These are phyloP conservation scores for Phaeotremella fagi DNA, from an alignment of 768 basidiomycete species.

Conservation along the genomic window DNA sequence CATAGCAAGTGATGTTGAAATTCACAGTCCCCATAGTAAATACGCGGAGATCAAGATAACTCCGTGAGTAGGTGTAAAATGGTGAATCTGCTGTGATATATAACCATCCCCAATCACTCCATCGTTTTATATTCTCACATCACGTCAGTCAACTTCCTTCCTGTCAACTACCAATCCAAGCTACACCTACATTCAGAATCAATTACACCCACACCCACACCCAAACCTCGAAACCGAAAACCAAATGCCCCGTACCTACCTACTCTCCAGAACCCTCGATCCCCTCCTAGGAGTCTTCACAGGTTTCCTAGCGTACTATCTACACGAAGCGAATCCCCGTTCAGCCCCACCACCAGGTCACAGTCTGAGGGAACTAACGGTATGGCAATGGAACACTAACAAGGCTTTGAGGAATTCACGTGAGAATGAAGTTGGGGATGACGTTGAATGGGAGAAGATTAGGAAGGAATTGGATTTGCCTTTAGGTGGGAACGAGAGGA, in stretches of 20 bases:
- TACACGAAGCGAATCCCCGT: constrained; percentile 48
- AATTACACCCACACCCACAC: too few relatives aligned
- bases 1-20: too few relatives aligned
- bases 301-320: constrained; percentile 45
- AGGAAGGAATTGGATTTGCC: constrained; percentile 33
- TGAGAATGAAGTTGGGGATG: constrained; percentile 13
- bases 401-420: constrained; percentile 5
- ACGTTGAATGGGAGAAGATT: constrained; percentile 36
- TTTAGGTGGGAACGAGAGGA: constrained; percentile 1
- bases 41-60: too few relatives aligned
- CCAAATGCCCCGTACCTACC: constrained; percentile 45
- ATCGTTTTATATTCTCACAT: too few relatives aligned
- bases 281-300: constrained; percentile 46
- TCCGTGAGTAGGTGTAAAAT: too few relatives aligned
- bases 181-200: too few relatives aligned
- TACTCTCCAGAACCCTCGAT: constrained; percentile 45
- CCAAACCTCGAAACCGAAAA: too few relatives aligned
- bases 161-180: too few relatives aligned
- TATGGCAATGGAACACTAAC: constrained; percentile 39
- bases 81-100: too few relatives aligned
- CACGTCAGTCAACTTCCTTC: too few relatives aligned
- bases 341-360: constrained; percentile 43
- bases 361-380: constrained; percentile 40
- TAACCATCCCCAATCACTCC: too few relatives aligned
- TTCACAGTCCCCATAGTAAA: too few relatives aligned